Conservation (phyloP, 805 yeast genomes). For the Ogataea nonfermentans region DNA sequence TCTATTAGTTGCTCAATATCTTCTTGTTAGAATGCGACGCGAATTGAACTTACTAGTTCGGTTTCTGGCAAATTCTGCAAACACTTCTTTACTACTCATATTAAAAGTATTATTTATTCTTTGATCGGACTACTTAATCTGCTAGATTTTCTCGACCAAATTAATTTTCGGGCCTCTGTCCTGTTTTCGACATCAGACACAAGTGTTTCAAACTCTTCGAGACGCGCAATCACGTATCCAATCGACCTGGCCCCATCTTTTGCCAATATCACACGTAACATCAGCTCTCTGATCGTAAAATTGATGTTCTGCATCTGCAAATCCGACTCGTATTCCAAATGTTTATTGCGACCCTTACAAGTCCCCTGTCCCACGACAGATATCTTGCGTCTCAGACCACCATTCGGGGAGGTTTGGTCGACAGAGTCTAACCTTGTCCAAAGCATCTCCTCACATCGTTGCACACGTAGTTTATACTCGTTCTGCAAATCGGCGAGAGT, state of each 20-base stretch:
- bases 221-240: constrained; percentile 11
- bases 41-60: background rate
- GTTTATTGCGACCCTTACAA: constrained; percentile 8
- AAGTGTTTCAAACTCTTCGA: constrained; percentile 12
- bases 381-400: constrained; percentile 9
- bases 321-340: constrained; percentile 8
- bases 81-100: constrained; percentile 1
- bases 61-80: background rate
- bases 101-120: background rate
- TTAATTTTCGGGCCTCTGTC: constrained; percentile 12
- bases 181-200: constrained; percentile 10
- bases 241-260: constrained; percentile 13
- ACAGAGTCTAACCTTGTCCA: constrained; percentile 1
- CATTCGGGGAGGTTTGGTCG: constrained; percentile 2
- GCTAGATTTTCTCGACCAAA: constrained; percentile 1
- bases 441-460: constrained; percentile 9
- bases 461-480: constrained; percentile 10
- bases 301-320: constrained; percentile 4
- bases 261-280: constrained; percentile 21
- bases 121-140: constrained; percentile 3
- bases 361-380: constrained; percentile 24
- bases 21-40: background rate
- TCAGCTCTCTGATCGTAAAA: constrained; percentile 15
- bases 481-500: constrained; percentile 11
- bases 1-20: constrained; percentile 5